Evolutionary conservation across 1,139 yeast genomes (phyloP).

Genomic region (Suhomyces anneliseae): DNA sequence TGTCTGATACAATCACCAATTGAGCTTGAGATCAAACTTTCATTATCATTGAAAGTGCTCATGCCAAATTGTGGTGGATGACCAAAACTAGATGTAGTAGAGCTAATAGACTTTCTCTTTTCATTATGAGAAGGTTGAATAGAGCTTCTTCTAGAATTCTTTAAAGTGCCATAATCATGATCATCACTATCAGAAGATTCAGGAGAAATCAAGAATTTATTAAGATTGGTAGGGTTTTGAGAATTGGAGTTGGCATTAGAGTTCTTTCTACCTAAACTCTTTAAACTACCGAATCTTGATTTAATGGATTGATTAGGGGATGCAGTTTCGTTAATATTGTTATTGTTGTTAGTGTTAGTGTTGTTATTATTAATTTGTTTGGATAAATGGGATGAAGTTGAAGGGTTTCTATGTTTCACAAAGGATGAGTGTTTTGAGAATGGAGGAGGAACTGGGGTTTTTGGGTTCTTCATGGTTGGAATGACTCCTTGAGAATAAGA

Average conservation of each 20-base stretch:
- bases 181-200: conserved; percentile 22
- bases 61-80: conserved; percentile 7
- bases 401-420: conserved; percentile 15
- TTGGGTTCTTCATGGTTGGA: conserved; percentile 21
- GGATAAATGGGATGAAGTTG: conserved; percentile 19
- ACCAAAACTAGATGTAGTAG: conserved; percentile 11
- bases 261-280: conserved; percentile 7
- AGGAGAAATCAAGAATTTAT: conserved; percentile 20
- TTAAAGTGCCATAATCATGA: conserved; percentile 6
- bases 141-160: conserved; percentile 7
- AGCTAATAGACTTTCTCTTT: conserved; percentile 15
- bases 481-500: conserved; percentile 32
- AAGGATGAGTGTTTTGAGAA: conserved; percentile 13
- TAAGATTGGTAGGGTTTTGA: conserved; percentile 2
- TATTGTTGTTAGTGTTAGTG: background rate
- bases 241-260: background rate
- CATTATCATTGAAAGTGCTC: conserved; percentile 17
- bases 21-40: conserved; percentile 39
- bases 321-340: conserved; percentile 3
- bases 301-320: conserved; percentile 4
- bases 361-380: conserved; percentile 14
- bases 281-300: conserved; percentile 8
- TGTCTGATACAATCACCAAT: conserved; percentile 44
- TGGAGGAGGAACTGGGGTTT: conserved; percentile 4
- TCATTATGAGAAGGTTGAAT: conserved; percentile 4